Evolutionary conservation across 495 filamentous ascomycete species (phyloP).

Genomic region (Daldinia loculata): DNA sequence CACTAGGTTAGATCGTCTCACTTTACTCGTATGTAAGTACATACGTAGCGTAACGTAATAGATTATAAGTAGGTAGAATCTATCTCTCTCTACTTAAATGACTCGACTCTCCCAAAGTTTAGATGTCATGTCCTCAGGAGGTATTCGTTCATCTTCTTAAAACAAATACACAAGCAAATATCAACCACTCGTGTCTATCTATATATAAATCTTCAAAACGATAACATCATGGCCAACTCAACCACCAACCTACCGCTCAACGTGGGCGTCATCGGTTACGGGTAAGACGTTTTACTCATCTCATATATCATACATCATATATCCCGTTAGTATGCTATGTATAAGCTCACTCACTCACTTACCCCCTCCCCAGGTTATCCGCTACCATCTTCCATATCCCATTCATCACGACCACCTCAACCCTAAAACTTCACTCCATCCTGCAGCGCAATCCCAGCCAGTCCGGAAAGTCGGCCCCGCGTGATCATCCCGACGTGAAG

Average conservation of each 20-base stretch:
- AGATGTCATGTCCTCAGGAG: not conserved
- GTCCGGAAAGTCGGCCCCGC: constrained; percentile 67
- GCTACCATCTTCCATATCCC: constrained; percentile 93
- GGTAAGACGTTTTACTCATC: constrained; percentile 47
- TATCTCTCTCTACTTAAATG: not conserved
- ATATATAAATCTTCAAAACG: not conserved
- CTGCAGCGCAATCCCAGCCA: constrained; percentile 68
- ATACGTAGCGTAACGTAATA: no score
- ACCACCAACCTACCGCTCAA: constrained; percentile 52
- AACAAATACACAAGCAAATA: not conserved
- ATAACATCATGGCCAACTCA: constrained; percentile 31
- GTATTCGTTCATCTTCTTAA: not conserved
- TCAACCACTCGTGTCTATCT: not conserved
- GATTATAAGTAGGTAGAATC: no score
- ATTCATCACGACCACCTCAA: constrained; percentile 71
- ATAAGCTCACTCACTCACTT: constrained; percentile 16
- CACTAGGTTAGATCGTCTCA: no score
- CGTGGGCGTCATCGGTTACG: constrained; percentile 64
- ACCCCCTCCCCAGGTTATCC: constrained; percentile 64
- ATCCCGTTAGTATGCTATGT: not conserved
- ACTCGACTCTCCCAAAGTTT: not conserved
- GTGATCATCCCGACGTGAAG: constrained; percentile 72
- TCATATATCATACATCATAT: not conserved
- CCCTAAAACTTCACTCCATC: constrained; percentile 76
- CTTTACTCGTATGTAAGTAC: no score